Evolutionary conservation across 345 rosid species (phyloP), one percentile per base, ranked within the genome.

Genomic region (Geranium brycei): DNA sequence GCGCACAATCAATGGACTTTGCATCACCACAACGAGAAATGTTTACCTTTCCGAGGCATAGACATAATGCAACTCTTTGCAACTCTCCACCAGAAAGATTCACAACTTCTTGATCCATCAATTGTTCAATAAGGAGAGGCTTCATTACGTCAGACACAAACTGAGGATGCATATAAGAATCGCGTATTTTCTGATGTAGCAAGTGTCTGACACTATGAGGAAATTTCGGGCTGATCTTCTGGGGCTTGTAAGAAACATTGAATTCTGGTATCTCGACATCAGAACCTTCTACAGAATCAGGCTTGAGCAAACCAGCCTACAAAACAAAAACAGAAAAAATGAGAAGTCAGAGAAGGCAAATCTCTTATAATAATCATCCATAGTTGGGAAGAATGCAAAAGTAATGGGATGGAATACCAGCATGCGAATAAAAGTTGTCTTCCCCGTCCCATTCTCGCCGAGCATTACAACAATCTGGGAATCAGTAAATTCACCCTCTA

Each of bases 381-480:
- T n/a, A 13, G 35, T 0, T 4, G 47, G 10, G 31, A 55, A 38
- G 41, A 19, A 60, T 12, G 47, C 56, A 31, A 68, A 64, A 73
- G 58, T 1, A 31, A 68, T 11, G 16, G 17, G 16, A 60, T 19
- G 38, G 53, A 62, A 55, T 84, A 95, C 99, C 99, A 91, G 95
- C 99, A 91, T 91, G 51, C 99, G 87, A 31, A 91, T 91, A 65
- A 91, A 95, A 19, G 99, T 95, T 63, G 99, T 91, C 79, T 95
- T 95, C 72, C 99, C 97, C 14, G 96, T 91, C 56, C 99, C 97
- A 74, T 95, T 95, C 86, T 95, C 99, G 55, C 99, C 97, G 72
- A 95, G 78, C 99, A 95, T 95, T 1, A 95, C 96, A 69, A 91
- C 66, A 67, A 95, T 95, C 80, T 95, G 99, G 41, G 99, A 95